Evolutionary conservation across 495 filamentous ascomycete genomes (phyloP), one percentile per base, ranked within the genome.

Genomic region (Aspergillus bertholletiae): DNA sequence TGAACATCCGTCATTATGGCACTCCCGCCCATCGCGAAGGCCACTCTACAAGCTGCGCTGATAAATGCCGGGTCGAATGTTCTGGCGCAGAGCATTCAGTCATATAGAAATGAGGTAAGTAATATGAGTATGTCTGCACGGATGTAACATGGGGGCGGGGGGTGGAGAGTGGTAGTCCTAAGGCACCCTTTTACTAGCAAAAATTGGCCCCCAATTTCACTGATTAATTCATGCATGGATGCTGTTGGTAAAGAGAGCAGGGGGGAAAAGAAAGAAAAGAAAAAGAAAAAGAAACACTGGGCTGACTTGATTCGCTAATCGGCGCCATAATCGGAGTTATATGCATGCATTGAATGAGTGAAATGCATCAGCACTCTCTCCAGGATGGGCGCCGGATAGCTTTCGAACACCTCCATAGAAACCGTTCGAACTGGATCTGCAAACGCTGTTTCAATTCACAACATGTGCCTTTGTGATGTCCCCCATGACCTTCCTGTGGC

Each of bases 401-500:
- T 26, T n/a, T 59, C 24, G 30, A 39, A 17, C n/a, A n/a, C 34
- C 9, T 17, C 11, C 45, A 22, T 51, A 64, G 53, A 63, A 59
- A 40, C 62, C 73, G 12, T 67, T 71, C 34, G 55, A 68, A 40
- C 56, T 92, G 51, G 76, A 88, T 71, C 72, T 66, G 48, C 69
- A 76, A 11, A 78, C 85, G 3, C 62, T 93, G 46, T 71, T 88
- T 57, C 87, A 90, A 55, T 96, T 94, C 67, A 73, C 86, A 40
- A 59, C 92, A 30, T 95, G 83, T 68, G 76, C 84, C 11, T 60
- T 89, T 20, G 57, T 95, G 47, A 82, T 75, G 53, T 84, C 84
- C 7, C 92, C 92, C 1, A 83, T 88, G 26, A 92, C 91, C 66
- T 89, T 88, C 63, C 67, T 91, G 52, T 96, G 90, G 90, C 87